phyloP scores from a whole-genome alignment of 176 grass and related monocot genomes.

The Zoysia japonica region DNA sequence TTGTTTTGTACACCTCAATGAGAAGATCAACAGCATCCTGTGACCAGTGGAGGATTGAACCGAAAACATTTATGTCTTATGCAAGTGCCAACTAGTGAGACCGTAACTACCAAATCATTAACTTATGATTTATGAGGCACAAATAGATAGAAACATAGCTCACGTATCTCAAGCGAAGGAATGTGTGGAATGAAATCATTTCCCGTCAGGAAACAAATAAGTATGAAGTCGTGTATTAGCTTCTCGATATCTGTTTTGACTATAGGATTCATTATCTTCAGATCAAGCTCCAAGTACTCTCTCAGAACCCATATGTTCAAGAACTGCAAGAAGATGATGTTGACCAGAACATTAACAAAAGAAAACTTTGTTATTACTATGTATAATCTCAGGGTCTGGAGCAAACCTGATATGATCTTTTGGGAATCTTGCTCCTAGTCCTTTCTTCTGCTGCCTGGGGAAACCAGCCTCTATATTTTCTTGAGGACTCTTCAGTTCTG shows the following conservation, averaged over 20 bases:
- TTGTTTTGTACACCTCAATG: constrained; percentile 51
- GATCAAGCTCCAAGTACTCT: constrained; percentile 74
- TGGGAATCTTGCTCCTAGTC: not conserved
- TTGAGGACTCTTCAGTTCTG: constrained; percentile 1
- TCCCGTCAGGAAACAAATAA: constrained; percentile 76
- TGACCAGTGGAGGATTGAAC: not conserved
- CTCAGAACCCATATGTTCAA: constrained; percentile 75
- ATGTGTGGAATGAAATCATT: constrained; percentile 89
- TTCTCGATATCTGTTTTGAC: constrained; percentile 51
- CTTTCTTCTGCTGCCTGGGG: not conserved
- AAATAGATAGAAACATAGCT: constrained; percentile 41
- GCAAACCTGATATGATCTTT: constrained; percentile 40
- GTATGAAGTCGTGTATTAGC: constrained; percentile 80
- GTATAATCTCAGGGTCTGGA: not conserved
- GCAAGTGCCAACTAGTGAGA: not conserved
- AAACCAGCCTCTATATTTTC: constrained; percentile 33
- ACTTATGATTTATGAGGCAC: not conserved
- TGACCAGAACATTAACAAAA: not conserved
- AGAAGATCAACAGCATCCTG: constrained; percentile 60
- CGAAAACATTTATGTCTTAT: not conserved
- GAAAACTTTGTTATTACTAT: not conserved
- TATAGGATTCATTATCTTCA: constrained; percentile 54
- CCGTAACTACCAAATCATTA: not conserved
- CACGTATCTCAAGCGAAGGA: constrained; percentile 67
- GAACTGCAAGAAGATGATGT: constrained; percentile 51